Conservation (phyloP, 2,329 filamentous ascomycete species). For the Dactylonectria estremocensis region DNA sequence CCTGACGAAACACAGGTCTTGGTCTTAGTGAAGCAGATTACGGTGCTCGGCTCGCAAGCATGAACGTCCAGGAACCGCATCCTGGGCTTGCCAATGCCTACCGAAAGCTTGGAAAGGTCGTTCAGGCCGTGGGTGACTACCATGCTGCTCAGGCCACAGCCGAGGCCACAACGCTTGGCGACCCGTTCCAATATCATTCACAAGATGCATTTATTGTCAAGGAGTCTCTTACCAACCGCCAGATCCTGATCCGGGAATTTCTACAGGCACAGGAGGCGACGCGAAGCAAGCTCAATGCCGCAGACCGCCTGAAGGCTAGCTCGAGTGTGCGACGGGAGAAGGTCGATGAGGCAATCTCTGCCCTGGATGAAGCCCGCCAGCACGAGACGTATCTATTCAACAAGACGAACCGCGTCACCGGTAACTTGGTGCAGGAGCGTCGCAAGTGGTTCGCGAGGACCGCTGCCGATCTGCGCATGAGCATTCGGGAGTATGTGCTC, state of each 20-base stretch:
- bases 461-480: slow-evolving; percentile 83
- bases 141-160: slow-evolving; percentile 97
- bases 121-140: slow-evolving; percentile 94
- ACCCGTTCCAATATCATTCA: slow-evolving; percentile 95
- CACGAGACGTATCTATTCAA: slow-evolving; percentile 86
- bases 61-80: slow-evolving; percentile 93
- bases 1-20: slow-evolving; percentile 73
- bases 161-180: slow-evolving; percentile 93
- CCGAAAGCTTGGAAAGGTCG: slow-evolving; percentile 92
- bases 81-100: slow-evolving; percentile 90
- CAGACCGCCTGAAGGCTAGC: slow-evolving; percentile 89
- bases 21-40: slow-evolving; percentile 94
- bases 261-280: slow-evolving; percentile 91
- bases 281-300: slow-evolving; percentile 85
- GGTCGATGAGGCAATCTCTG: slow-evolving; percentile 95
- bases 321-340: slow-evolving; percentile 93
- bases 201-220: slow-evolving; percentile 98
- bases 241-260: slow-evolving; percentile 94
- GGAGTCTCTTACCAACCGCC: slow-evolving; percentile 96
- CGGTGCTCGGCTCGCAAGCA: slow-evolving; percentile 87
- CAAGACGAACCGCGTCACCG: slow-evolving; percentile 91
- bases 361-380: slow-evolving; percentile 88
- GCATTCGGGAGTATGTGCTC: slow-evolving; percentile 92
- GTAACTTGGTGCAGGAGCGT: slow-evolving; percentile 90
- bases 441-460: slow-evolving; percentile 93